Conservation (phyloP, 2,329 filamentous ascomycete genomes). For the Leptographium lundbergii region DNA sequence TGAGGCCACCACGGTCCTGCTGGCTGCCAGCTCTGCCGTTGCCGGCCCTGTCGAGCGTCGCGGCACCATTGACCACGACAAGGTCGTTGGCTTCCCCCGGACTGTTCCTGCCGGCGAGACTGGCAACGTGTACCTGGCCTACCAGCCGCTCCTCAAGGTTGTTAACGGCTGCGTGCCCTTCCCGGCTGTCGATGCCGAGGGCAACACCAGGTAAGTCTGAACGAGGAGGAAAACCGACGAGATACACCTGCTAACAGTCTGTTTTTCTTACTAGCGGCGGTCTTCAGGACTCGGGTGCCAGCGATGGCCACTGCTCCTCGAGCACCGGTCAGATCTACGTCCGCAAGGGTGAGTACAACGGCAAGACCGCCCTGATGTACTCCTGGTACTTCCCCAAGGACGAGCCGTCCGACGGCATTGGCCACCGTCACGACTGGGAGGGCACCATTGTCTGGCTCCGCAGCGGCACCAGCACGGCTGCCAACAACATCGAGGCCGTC, state of each 20-base stretch:
- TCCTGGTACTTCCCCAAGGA: conserved; percentile 35
- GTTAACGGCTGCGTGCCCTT: conserved; percentile 50
- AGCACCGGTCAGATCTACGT: conserved; percentile 26
- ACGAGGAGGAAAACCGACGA: neutral
- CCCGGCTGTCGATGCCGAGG: conserved; percentile 43
- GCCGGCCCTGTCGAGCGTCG: conserved; percentile 12
- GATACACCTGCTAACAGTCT: neutral
- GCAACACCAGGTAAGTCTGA: conserved; percentile 37
- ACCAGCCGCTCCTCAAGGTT: conserved; percentile 42
- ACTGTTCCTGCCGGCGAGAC: conserved; percentile 32
- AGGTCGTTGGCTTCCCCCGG: conserved; percentile 38
- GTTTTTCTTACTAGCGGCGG: conserved; percentile 18
- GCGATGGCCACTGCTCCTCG: conserved; percentile 19
- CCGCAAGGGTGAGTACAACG: conserved; percentile 16
- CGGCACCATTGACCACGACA: conserved; percentile 17
- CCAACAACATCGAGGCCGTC: conserved; percentile 23
- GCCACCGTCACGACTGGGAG: conserved; percentile 30
- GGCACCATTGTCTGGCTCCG: conserved; percentile 21
- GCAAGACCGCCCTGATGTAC: conserved; percentile 26
- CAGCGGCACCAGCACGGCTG: conserved; percentile 15
- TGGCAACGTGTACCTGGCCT: conserved; percentile 38
- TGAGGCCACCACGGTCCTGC: neutral
- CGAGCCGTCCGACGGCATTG: conserved; percentile 20
- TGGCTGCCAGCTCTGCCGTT: neutral
- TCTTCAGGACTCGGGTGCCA: conserved; percentile 18